Evolutionary conservation across 257 asterid species (phyloP), one percentile per base, ranked within the genome.

Genomic region (Primulina tabacum): DNA sequence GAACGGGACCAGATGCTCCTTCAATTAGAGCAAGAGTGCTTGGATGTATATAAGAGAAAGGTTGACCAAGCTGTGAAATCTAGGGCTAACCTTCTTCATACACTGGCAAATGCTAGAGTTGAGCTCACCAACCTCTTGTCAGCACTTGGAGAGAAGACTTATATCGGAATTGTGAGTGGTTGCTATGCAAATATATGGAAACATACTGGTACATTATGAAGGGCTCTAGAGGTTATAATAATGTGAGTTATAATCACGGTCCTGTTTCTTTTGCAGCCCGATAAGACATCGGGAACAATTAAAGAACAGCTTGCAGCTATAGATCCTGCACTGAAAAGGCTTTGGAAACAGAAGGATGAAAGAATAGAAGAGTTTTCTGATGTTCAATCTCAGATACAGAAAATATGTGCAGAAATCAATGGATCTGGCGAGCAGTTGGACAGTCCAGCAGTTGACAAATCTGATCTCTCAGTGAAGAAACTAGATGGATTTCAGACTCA

Each of bases 241-340:
- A 26, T 67, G 21, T 30, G 17, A 69, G 26, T 43, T 11, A 4
- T 50, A 16, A 50, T 16, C 16, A 50, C 5, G 18, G 0, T 26
- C 10, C 30, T 58, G 73, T 20, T 21, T 35, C 55, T 62, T 59
- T 66, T 69, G 73, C 86, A 95, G 99, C 94, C 99, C 67, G 97
- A 92, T 70, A 92, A 86, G 82, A 95, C 87, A 30, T 78, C 87
- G n/a, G 98, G 98, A 70, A 89, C 99, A 11, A 92, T 95, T 81
- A 95, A 95, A 81, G 98, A 95, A 76, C 99, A 95, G 78, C 95
- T 95, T 63, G 94, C 79, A 69, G 95, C 92, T 71, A 87, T 92
- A 74, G 95, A 96, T 67, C 99, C 98, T 11, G 84, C 88, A 26
- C 71, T 91, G 82, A 88, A 86, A 70, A 81, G 82, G 61, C 75